Evolutionary conservation across 2,329 filamentous ascomycete species (phyloP).

Genomic region (Calonectria fujianensis): DNA sequence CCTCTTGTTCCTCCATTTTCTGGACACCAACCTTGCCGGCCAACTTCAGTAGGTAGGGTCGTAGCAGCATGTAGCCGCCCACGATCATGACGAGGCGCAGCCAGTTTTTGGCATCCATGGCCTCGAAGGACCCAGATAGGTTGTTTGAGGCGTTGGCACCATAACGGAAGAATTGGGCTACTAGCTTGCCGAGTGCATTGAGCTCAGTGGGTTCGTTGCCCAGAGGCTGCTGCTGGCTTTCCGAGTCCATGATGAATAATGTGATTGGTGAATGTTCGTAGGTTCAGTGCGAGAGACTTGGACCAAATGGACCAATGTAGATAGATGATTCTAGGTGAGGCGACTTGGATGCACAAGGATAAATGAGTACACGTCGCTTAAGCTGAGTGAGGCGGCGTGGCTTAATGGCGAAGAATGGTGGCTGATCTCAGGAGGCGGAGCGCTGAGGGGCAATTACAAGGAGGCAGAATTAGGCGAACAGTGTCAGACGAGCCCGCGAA

Average conservation of each 20-base stretch:
- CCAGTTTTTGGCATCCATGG: conserved; percentile 72
- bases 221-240: conserved; percentile 53
- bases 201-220: conserved; percentile 55
- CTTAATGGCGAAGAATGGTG: conserved; percentile 16
- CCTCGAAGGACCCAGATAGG: conserved; percentile 67
- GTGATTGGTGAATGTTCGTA: not conserved
- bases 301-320: not conserved
- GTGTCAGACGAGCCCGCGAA: not conserved
- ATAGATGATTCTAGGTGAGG: not conserved
- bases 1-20: conserved; percentile 76
- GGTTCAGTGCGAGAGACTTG: not conserved
- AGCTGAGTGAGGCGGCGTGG: conserved; percentile 33
- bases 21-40: conserved; percentile 78
- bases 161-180: conserved; percentile 59
- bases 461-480: not conserved
- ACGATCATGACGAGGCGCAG: conserved; percentile 83
- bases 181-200: conserved; percentile 59
- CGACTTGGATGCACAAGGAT: not conserved
- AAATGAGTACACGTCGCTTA: conserved; percentile 11
- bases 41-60: conserved; percentile 83
- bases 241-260: conserved; percentile 49
- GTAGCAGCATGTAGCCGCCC: conserved; percentile 82
- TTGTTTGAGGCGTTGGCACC: conserved; percentile 68
- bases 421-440: conserved; percentile 25
- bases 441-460: not conserved